Evolutionary conservation across 371 early-diverging fungal genomes (phyloP).

Genomic region (Nematocida sp.): DNA sequence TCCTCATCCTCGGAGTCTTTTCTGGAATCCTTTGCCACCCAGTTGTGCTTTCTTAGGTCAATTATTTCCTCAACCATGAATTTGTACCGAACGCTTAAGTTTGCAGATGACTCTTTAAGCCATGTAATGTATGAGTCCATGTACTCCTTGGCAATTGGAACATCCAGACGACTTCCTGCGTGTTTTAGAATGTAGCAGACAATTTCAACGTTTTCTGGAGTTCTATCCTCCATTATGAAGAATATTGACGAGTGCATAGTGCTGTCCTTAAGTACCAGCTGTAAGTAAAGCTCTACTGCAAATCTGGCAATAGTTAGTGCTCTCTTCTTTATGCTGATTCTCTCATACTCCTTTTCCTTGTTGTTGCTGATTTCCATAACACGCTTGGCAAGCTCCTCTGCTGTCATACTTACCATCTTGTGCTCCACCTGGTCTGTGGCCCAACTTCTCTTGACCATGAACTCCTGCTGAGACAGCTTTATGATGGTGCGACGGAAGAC

Average conservation of each 20-base stretch:
- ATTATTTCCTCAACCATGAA: slow-evolving; percentile 54
- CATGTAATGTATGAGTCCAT: slow-evolving; percentile 32
- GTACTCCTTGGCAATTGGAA: not conserved
- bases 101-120: slow-evolving; percentile 14
- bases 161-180: slow-evolving; percentile 25
- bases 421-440: slow-evolving; percentile 1
- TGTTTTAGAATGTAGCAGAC: slow-evolving; percentile 48
- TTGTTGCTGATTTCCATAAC: slow-evolving; percentile 46
- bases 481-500: slow-evolving; percentile 7
- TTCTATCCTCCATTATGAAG: not conserved
- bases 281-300: slow-evolving; percentile 13
- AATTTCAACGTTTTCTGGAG: slow-evolving; percentile 48
- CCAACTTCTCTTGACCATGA: slow-evolving; percentile 3
- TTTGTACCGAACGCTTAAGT: slow-evolving; percentile 11
- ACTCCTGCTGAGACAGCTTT: slow-evolving; percentile 2
- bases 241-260: slow-evolving; percentile 15
- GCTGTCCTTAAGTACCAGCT: slow-evolving; percentile 12
- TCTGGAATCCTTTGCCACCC: slow-evolving; percentile 19
- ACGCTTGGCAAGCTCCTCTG: slow-evolving; percentile 37
- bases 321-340: slow-evolving; percentile 42
- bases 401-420: not conserved
- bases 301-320: slow-evolving; percentile 25
- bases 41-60: slow-evolving; percentile 15
- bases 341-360: slow-evolving; percentile 52
- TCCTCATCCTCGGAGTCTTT: slow-evolving; percentile 5